Percentiles rank a stretch among this genome's conserved stretches.
phyloP scores from a whole-genome alignment of 371 early-diverging fungal species.

The Rhizopus sp. region DNA sequence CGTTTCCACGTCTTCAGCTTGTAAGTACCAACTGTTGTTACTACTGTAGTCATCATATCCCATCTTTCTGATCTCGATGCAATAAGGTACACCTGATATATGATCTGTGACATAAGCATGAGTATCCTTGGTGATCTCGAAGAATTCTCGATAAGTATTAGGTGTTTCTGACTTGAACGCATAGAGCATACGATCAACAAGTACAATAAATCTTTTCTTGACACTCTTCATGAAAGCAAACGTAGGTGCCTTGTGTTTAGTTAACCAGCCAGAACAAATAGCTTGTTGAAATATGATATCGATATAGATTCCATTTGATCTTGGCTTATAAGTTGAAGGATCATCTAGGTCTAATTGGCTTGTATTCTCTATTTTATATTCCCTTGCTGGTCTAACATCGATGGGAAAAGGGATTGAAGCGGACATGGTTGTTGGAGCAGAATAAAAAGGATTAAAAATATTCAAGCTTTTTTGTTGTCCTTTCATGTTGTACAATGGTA shows the following conservation, averaged over 20 bases:
- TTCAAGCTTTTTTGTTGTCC: no score
- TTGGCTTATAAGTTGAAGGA: constrained; percentile 12
- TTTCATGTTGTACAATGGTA: no score
- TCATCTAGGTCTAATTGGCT: constrained; percentile 8
- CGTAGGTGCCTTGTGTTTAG: constrained; percentile 32
- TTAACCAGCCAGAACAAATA: constrained; percentile 35
- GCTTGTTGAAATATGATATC: constrained; percentile 19
- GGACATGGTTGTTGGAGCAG: constrained; percentile 5
- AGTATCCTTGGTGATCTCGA: constrained; percentile 34
- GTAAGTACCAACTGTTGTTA: constrained; percentile 28
- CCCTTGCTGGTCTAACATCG: background rate
- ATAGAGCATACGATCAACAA: constrained; percentile 40
- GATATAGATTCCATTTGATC: constrained; percentile 12
- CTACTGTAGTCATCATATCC: constrained; percentile 6
- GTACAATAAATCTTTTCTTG: constrained; percentile 34
- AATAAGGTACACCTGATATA: constrained; percentile 29
- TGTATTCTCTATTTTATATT: background rate
- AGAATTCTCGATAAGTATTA: constrained; percentile 31
- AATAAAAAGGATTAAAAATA: background rate
- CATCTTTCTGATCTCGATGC: constrained; percentile 38
- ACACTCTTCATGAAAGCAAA: constrained; percentile 35
- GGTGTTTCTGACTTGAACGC: constrained; percentile 36
- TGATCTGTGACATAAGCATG: constrained; percentile 41
- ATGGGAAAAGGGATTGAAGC: constrained; percentile 12
- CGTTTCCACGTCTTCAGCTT: constrained; percentile 32